Evolutionary conservation across 2,329 filamentous ascomycete species (phyloP).

Genomic region (Mycosphaerella arachidis): DNA sequence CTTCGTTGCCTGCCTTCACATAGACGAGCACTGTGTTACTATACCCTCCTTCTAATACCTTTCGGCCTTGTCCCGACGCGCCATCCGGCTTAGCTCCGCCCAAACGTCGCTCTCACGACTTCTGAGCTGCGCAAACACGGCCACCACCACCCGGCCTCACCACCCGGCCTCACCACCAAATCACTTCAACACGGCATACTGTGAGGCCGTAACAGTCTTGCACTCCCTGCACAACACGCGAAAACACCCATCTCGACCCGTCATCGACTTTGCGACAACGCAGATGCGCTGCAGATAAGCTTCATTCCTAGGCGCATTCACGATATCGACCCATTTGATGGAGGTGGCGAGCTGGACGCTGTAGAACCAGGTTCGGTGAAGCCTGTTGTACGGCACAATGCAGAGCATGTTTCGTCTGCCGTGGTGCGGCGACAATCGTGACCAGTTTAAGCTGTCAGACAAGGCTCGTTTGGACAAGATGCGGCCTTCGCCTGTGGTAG

Average conservation of each 20-base stretch:
- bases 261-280: slow-evolving; percentile 9
- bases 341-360: slow-evolving; percentile 19
- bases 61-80: slow-evolving; percentile 2
- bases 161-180: slow-evolving; percentile 5
- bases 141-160: slow-evolving; percentile 6
- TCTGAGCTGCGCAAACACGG: not conserved
- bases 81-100: slow-evolving; percentile 8
- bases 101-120: not conserved
- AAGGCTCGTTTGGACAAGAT: slow-evolving; percentile 37
- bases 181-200: not conserved
- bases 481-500: slow-evolving; percentile 42
- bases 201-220: slow-evolving; percentile 2
- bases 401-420: slow-evolving; percentile 50
- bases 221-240: slow-evolving; percentile 1
- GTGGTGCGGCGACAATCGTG: slow-evolving; percentile 39
- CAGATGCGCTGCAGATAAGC: slow-evolving; percentile 18
- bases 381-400: slow-evolving; percentile 36
- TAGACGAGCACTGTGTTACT: slow-evolving; percentile 22
- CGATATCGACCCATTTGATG: slow-evolving; percentile 23
- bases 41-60: slow-evolving; percentile 16
- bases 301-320: slow-evolving; percentile 22
- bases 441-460: slow-evolving; percentile 24
- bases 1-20: slow-evolving; percentile 12
- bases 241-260: slow-evolving; percentile 7
- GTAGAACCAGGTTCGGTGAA: slow-evolving; percentile 15